Percentiles rank a stretch among this genome's conserved stretches.
phyloP scores from a whole-genome alignment of 2,329 filamentous ascomycete genomes.

The Fusarium haematococcum region DNA sequence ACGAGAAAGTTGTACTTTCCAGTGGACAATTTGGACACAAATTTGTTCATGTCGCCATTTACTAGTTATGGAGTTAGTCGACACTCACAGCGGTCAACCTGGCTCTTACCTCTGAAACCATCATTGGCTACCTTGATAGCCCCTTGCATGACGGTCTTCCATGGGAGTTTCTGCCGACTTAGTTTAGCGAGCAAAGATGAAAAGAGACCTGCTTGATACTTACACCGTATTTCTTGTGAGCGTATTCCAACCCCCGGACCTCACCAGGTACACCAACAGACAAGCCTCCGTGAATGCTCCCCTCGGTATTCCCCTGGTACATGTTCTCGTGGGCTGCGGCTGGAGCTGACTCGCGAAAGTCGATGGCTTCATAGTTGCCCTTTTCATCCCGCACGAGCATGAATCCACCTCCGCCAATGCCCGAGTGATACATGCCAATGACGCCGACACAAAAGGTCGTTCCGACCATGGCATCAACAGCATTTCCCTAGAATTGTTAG shows the following conservation, averaged over 20 bases:
- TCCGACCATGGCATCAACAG: slow-evolving; percentile 80
- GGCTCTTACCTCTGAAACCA: slow-evolving; percentile 68
- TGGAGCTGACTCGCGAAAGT: slow-evolving; percentile 91
- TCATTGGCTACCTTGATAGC: slow-evolving; percentile 79
- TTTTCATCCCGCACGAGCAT: slow-evolving; percentile 80
- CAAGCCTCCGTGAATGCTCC: slow-evolving; percentile 78
- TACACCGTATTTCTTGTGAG: slow-evolving; percentile 79
- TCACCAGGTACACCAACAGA: slow-evolving; percentile 80
- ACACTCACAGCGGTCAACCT: not conserved
- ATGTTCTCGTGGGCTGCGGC: slow-evolving; percentile 85
- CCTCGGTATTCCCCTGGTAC: slow-evolving; percentile 77
- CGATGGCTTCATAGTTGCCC: slow-evolving; percentile 86
- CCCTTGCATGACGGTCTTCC: slow-evolving; percentile 78
- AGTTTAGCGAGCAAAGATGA: slow-evolving; percentile 1
- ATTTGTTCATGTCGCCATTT: slow-evolving; percentile 77
- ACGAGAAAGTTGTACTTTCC: slow-evolving; percentile 71
- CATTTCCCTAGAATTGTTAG: slow-evolving; percentile 68
- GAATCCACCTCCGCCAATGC: slow-evolving; percentile 92
- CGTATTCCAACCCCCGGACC: slow-evolving; percentile 80
- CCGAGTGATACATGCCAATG: slow-evolving; percentile 81
- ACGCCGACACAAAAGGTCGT: slow-evolving; percentile 82
- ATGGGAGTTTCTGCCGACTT: slow-evolving; percentile 64
- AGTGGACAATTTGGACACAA: slow-evolving; percentile 69
- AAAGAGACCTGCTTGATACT: slow-evolving; percentile 19
- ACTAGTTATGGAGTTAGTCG: slow-evolving; percentile 56